Conservation (phyloP, 768 basidiomycete species). For the Kwoniella mangroviensis region DNA sequence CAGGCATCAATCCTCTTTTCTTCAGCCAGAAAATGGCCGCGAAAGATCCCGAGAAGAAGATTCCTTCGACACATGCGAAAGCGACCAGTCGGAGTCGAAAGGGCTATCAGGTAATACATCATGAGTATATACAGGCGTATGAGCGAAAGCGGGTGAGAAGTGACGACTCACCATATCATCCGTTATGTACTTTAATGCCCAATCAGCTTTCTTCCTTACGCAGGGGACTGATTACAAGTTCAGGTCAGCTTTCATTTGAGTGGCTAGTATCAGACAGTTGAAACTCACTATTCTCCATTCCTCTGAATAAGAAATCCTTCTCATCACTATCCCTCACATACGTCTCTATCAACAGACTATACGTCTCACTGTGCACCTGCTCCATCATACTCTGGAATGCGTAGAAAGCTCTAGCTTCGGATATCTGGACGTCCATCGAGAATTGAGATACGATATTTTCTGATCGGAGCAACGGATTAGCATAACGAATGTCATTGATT, state of each 20-base stretch:
- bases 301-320: constrained; percentile 54
- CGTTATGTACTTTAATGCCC: constrained; percentile 57
- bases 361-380: constrained; percentile 58
- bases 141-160: too few species aligned
- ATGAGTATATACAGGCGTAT: not conserved
- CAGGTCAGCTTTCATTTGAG: constrained; percentile 16
- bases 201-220: constrained; percentile 57
- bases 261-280: not conserved
- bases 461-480: constrained; percentile 6
- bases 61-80: constrained; percentile 58
- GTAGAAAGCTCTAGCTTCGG: constrained; percentile 58
- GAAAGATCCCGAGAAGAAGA: constrained; percentile 58
- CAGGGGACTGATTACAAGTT: constrained; percentile 43
- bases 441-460: constrained; percentile 57
- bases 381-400: constrained; percentile 58
- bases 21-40: constrained; percentile 59
- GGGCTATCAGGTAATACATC: not conserved
- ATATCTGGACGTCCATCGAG: constrained; percentile 56
- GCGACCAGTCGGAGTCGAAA: constrained; percentile 45
- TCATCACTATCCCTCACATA: constrained; percentile 57
- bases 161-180: constrained; percentile 43
- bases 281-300: constrained; percentile 55
- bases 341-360: constrained; percentile 57
- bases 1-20: constrained; percentile 58
- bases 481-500: constrained; percentile 2